Conservation (phyloP, 768 basidiomycete genomes). For the Dacryopinax spathularia region DNA sequence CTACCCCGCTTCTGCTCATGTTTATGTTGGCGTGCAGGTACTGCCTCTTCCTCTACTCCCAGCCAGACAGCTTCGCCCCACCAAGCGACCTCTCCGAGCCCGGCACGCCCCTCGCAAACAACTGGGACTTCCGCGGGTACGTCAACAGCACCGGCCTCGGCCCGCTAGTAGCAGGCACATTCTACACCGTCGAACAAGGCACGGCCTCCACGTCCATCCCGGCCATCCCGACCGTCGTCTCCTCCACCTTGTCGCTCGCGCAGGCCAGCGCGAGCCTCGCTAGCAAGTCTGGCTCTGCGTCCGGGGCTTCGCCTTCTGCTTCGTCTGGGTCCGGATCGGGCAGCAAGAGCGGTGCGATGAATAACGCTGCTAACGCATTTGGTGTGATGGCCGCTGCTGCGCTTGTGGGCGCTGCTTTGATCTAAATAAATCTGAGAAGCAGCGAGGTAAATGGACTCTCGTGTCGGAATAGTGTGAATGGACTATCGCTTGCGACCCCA, state of each 20-base stretch:
- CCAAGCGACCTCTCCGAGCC: slow-evolving; percentile 41
- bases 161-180: slow-evolving; percentile 47
- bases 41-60: slow-evolving; percentile 48
- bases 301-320: slow-evolving; percentile 12
- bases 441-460: background rate
- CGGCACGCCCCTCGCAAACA: slow-evolving; percentile 35
- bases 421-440: background rate
- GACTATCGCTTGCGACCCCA: background rate
- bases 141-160: slow-evolving; percentile 42
- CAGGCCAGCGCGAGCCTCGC: slow-evolving; percentile 10
- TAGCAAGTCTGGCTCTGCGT: slow-evolving; percentile 8
- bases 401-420: background rate
- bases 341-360: background rate
- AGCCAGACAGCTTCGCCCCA: slow-evolving; percentile 47
- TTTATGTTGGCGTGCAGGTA: slow-evolving; percentile 34
- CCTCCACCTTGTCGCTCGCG: slow-evolving; percentile 38
- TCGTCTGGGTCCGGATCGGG: slow-evolving; percentile 12
- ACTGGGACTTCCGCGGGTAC: slow-evolving; percentile 45
- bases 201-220: slow-evolving; percentile 37
- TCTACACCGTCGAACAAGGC: slow-evolving; percentile 62
- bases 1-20: background rate
- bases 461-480: background rate
- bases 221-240: slow-evolving; percentile 50
- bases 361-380: background rate
- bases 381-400: background rate